These are phyloP conservation scores for Rhynchosporium secalis DNA, from an alignment of 2,329 filamentous ascomycete species.

Conservation along the genomic window DNA sequence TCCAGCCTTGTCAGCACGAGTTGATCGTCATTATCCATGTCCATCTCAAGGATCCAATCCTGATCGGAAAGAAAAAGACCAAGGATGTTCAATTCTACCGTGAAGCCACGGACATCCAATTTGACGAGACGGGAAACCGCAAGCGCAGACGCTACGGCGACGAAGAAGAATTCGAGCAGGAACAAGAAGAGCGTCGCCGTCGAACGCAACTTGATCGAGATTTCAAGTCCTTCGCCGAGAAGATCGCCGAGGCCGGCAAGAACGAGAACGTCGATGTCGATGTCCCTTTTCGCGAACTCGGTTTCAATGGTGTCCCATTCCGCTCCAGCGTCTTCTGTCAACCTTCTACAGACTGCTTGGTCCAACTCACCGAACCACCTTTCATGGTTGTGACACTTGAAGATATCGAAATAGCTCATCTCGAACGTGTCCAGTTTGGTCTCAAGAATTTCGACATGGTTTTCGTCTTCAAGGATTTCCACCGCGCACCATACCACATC, in stretches of 20 bases:
- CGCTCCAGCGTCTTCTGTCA: slow-evolving; percentile 94
- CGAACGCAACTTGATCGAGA: slow-evolving; percentile 90
- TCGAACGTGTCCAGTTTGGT: slow-evolving; percentile 94
- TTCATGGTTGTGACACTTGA: slow-evolving; percentile 95
- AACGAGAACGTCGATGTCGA: slow-evolving; percentile 91
- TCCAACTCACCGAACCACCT: slow-evolving; percentile 94
- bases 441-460: slow-evolving; percentile 99
- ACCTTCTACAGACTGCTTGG: slow-evolving; percentile 93
- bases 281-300: slow-evolving; percentile 93
- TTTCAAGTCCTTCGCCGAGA: slow-evolving; percentile 95
- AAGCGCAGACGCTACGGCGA: slow-evolving; percentile 97
- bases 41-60: slow-evolving; percentile 95
- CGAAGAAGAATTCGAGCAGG: slow-evolving; percentile 97
- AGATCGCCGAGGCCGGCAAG: slow-evolving; percentile 93
- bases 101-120: slow-evolving; percentile 97
- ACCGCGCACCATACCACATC: slow-evolving; percentile 85
- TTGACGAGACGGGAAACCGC: slow-evolving; percentile 96
- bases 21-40: slow-evolving; percentile 98
- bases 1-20: slow-evolving; percentile 95
- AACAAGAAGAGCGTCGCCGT: slow-evolving; percentile 92
- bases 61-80: slow-evolving; percentile 97
- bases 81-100: slow-evolving; percentile 98
- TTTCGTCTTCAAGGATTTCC: slow-evolving; percentile 97
- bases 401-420: slow-evolving; percentile 92
- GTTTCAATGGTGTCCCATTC: slow-evolving; percentile 95